Base-by-base conservation (phyloP, 2,329 filamentous ascomycete species). In the Ophiostoma triangulosporum region DNA sequence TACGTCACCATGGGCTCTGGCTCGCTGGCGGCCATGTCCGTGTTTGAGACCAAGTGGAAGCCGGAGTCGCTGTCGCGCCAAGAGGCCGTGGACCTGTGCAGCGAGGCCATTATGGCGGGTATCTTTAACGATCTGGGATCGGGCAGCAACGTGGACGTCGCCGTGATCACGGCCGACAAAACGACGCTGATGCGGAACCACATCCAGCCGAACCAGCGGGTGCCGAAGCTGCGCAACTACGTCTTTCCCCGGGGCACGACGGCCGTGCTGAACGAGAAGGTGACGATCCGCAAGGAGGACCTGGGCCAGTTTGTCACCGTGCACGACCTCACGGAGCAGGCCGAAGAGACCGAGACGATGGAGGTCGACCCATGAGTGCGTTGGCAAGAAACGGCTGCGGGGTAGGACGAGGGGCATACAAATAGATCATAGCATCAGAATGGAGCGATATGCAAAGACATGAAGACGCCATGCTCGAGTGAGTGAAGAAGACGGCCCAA, bases 1-100 rank as follows among this genome's bases (percentile, higher is more conserved):
- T 98, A 98, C 69, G 94, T 98, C 61, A 98, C 94, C 60, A 98
- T 98, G 93, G 93, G 93, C 53, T 95, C 87, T 24, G 93, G 93
- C 59, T 95, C 88, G 48, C 75, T 98, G 61, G 93, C 93, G 27
- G 93, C 93, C 66, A 98, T 98, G 93, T 88, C 87, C 31, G 86
- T 98, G 51, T 98, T 98, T 66, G 93, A 98, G 76, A 94, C 90
- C 50, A 83, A 84, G 71, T 98, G 94, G 94, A 88, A 90, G 77
- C 73, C 81, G 7, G 9, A 58, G 52, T 72, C 81, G 57, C 69
- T 96, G 66, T 84, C 78, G 59, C 76, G 80, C 62, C 86, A 94
- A 35, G 86, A 86, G 50, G 90, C 90, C n/a, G 74, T 96, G 56
- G 81, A 84, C 64, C 75, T 96, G 58, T 84, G 84, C 65, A 79